These are phyloP conservation scores for Aspergillus pseudoglaucus DNA, from an alignment of 2,329 filamentous ascomycete genomes.

Conservation along the genomic window DNA sequence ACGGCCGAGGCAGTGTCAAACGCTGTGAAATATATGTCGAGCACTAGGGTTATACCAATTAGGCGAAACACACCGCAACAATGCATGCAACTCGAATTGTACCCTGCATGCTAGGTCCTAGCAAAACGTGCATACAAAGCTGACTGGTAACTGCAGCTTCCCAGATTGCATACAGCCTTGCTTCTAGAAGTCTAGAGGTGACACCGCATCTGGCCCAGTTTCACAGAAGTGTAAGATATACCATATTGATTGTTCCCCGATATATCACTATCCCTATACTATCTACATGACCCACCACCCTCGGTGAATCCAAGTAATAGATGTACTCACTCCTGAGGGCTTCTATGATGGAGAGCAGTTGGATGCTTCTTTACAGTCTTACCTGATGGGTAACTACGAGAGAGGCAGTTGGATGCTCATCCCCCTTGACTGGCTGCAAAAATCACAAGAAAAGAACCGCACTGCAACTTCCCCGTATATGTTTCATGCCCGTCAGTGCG, in stretches of 20 bases:
- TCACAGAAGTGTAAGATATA: not conserved
- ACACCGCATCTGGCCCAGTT: too few relatives aligned
- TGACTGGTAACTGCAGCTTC: too few relatives aligned
- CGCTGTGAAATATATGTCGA: too few relatives aligned
- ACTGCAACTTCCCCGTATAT: conserved; percentile 25
- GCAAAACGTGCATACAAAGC: too few relatives aligned
- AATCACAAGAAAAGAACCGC: conserved; percentile 26
- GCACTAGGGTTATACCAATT: too few relatives aligned
- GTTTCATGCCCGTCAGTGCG: conserved; percentile 6
- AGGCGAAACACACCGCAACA: too few relatives aligned
- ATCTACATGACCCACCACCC: conserved; percentile 15
- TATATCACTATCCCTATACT: not conserved
- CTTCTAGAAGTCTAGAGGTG: too few relatives aligned
- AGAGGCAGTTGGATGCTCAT: conserved; percentile 38
- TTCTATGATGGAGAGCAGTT: conserved; percentile 35
- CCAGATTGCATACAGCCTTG: too few relatives aligned
- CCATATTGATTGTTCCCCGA: not conserved
- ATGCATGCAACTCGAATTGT: too few relatives aligned
- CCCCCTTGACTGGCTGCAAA: conserved; percentile 32
- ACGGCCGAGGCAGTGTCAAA: too few relatives aligned
- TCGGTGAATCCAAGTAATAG: not conserved
- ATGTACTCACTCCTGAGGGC: not conserved
- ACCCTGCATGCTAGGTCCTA: too few relatives aligned
- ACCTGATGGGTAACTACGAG: conserved; percentile 24
- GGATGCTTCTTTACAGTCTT: conserved; percentile 38